These are phyloP conservation scores for Lodderomyces theae DNA, from an alignment of 1,139 yeast genomes.

Conservation along the genomic window DNA sequence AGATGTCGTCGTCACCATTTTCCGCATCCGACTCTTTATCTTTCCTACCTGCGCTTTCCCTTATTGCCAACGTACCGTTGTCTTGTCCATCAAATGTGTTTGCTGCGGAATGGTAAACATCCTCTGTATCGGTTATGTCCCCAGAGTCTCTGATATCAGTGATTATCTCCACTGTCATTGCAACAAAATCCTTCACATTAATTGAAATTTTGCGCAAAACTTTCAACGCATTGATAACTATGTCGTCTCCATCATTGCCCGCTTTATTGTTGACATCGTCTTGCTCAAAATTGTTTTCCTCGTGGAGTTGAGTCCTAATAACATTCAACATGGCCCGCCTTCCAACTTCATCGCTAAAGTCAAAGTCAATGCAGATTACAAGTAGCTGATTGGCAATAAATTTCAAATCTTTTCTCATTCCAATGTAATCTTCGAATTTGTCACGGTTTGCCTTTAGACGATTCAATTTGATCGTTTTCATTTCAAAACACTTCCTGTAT, in stretches of 20 bases:
- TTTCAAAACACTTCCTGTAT: conserved; percentile 1
- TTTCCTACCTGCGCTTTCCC: conserved; percentile 20
- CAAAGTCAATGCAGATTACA: conserved; percentile 66
- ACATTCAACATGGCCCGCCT: conserved; percentile 77
- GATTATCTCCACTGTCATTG: conserved; percentile 81
- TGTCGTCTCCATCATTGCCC: conserved; percentile 1
- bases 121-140: conserved; percentile 31
- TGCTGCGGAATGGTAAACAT: conserved; percentile 55
- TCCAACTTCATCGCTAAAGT: conserved; percentile 89
- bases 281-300: conserved; percentile 14
- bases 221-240: conserved; percentile 40
- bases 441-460: conserved; percentile 11
- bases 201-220: conserved; percentile 71
- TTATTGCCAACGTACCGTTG: conserved; percentile 12
- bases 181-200: conserved; percentile 78
- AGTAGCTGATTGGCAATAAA: conserved; percentile 76
- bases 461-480: conserved; percentile 1
- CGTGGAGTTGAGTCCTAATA: conserved; percentile 59
- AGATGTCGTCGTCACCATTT: background rate
- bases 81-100: conserved; percentile 30
- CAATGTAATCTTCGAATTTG: conserved; percentile 22
- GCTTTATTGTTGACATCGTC: background rate
- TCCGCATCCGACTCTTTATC: conserved; percentile 8
- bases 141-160: conserved; percentile 77
- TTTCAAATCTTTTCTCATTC: conserved; percentile 56